A percentile compares a stretch with the other conserved stretches of the same genome.
Conservation (phyloP, 768 basidiomycete species). For the Mycena latifolia region DNA sequence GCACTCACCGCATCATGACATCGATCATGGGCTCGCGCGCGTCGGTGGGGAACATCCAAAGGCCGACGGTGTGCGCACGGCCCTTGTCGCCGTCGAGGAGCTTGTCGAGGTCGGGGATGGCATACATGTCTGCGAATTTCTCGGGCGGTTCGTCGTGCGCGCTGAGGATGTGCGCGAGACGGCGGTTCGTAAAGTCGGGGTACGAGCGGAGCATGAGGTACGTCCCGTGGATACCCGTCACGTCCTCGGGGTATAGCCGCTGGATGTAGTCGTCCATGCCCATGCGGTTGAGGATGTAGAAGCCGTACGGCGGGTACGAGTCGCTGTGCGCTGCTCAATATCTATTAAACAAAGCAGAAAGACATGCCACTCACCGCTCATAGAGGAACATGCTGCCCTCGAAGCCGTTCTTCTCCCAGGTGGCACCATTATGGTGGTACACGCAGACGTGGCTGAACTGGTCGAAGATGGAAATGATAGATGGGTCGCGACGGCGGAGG, state of each 20-base stretch:
- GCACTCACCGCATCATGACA: constrained; percentile 73
- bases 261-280: constrained; percentile 85
- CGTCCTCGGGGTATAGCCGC: constrained; percentile 83
- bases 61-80: constrained; percentile 67
- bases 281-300: constrained; percentile 87
- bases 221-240: constrained; percentile 69
- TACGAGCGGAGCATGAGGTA: constrained; percentile 83
- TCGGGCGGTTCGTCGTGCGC: constrained; percentile 48
- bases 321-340: constrained; percentile 62
- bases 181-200: constrained; percentile 71
- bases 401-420: constrained; percentile 87
- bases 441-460: constrained; percentile 91
- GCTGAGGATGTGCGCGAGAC: constrained; percentile 54
- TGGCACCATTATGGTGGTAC: constrained; percentile 78
- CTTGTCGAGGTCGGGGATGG: constrained; percentile 58
- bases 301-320: constrained; percentile 85
- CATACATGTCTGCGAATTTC: constrained; percentile 66
- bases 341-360: too few species aligned
- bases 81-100: constrained; percentile 66
- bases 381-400: constrained; percentile 94
- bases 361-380: constrained; percentile 70
- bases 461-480: constrained; percentile 85
- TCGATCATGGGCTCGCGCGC: constrained; percentile 79
- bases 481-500: constrained; percentile 81
- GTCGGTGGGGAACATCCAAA: constrained; percentile 82